These are phyloP conservation scores for Stenocarpella maydis DNA, from an alignment of 2,329 filamentous ascomycete genomes.

Conservation along the genomic window DNA sequence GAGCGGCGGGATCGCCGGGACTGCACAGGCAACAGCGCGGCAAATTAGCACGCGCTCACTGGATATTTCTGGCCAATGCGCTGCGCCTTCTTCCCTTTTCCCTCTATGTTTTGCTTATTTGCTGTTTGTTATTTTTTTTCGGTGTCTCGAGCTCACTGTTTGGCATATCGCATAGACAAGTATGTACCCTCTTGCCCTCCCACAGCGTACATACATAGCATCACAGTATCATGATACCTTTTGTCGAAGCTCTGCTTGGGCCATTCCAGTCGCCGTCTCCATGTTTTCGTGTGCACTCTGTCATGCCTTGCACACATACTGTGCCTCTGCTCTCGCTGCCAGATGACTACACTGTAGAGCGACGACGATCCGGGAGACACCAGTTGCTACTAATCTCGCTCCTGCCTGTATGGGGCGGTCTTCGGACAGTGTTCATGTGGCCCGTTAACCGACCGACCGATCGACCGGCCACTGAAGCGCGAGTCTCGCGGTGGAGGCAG, in stretches of 20 bases:
- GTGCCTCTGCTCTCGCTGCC: not conserved
- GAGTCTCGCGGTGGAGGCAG: not conserved
- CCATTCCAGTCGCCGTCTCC: too few relatives aligned
- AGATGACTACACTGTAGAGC: too few relatives aligned
- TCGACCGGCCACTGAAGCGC: not conserved
- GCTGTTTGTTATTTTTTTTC: not conserved
- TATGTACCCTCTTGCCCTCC: not conserved
- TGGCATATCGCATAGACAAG: slow-evolving; percentile 9
- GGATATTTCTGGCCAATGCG: not conserved
- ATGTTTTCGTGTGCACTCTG: too few relatives aligned
- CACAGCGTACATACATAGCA: slow-evolving; percentile 14
- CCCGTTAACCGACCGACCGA: not conserved
- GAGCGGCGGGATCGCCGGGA: not conserved
- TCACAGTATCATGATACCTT: slow-evolving; percentile 14
- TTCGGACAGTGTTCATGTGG: not conserved
- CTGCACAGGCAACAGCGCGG: not conserved
- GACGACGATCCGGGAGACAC: too few relatives aligned
- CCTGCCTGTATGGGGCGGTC: not conserved
- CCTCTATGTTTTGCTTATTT: not conserved
- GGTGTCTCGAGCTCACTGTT: not conserved
- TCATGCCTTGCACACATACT: too few relatives aligned
- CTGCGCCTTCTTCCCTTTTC: not conserved
- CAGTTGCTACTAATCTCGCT: not conserved
- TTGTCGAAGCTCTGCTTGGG: not conserved
- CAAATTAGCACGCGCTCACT: not conserved